A percentile compares a stretch with the other conserved stretches of the same genome.
phyloP scores from a whole-genome alignment of 495 filamentous ascomycete species.

The Neurospora discreta region DNA sequence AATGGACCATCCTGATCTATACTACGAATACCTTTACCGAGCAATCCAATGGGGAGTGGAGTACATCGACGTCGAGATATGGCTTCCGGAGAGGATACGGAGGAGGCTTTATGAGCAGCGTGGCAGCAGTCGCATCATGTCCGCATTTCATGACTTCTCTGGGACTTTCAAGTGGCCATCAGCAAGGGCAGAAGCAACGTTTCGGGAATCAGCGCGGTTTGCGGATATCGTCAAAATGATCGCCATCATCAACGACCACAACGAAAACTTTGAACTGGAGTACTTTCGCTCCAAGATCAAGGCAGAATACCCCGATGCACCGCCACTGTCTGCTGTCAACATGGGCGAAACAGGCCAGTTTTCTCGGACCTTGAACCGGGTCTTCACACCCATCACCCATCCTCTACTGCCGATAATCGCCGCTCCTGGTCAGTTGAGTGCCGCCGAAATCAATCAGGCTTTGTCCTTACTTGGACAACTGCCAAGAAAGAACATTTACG shows the following conservation, averaged over 20 bases:
- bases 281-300: slow-evolving; percentile 74
- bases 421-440: slow-evolving; percentile 71
- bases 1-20: slow-evolving; percentile 63
- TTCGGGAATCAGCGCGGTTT: slow-evolving; percentile 56
- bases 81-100: slow-evolving; percentile 69
- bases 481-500: slow-evolving; percentile 68
- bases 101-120: slow-evolving; percentile 52
- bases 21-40: slow-evolving; percentile 63
- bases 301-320: slow-evolving; percentile 47
- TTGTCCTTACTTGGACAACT: slow-evolving; percentile 69
- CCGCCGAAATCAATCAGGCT: slow-evolving; percentile 71
- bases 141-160: slow-evolving; percentile 78
- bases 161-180: slow-evolving; percentile 75
- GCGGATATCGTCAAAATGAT: slow-evolving; percentile 87
- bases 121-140: slow-evolving; percentile 71
- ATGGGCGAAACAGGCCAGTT: slow-evolving; percentile 78
- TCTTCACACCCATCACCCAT: slow-evolving; percentile 80
- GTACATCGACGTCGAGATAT: slow-evolving; percentile 78
- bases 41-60: slow-evolving; percentile 81
- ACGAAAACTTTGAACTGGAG: slow-evolving; percentile 79
- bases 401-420: slow-evolving; percentile 74
- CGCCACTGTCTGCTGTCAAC: slow-evolving; percentile 70
- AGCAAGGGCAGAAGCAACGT: slow-evolving; percentile 53
- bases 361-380: slow-evolving; percentile 66
- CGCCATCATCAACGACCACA: slow-evolving; percentile 61